A percentile compares a stretch with the other conserved stretches of the same genome.
phyloP scores from a whole-genome alignment of 805 yeast species.

The Schizosaccharomyces japonicus region DNA sequence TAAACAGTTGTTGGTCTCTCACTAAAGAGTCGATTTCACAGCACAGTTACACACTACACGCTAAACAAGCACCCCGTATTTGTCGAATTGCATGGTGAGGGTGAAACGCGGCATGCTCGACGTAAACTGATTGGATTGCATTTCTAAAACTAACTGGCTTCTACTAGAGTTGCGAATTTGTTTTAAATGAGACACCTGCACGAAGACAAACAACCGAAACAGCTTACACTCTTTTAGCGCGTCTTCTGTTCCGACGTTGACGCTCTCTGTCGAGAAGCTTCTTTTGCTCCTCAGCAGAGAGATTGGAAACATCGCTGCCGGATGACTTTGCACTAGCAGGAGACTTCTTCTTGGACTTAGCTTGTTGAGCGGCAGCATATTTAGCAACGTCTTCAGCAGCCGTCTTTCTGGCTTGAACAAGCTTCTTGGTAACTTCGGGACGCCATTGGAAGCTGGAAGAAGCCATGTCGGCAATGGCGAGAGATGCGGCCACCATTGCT shows the following conservation, averaged over 20 bases:
- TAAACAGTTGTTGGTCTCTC: too few species aligned
- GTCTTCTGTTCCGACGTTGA: neutral
- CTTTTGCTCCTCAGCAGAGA: neutral
- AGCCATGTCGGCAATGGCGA: slow-evolving; percentile 35
- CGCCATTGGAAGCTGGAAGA: slow-evolving; percentile 34
- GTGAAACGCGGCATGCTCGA: too few species aligned
- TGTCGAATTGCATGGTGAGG: too few species aligned
- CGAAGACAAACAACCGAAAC: too few species aligned
- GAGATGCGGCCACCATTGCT: slow-evolving; percentile 29
- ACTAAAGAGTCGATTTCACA: too few species aligned
- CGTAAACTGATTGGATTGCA: too few species aligned
- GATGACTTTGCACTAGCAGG: neutral
- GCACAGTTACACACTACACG: too few species aligned
- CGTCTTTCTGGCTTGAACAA: slow-evolving; percentile 50
- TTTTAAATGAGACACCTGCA: too few species aligned
- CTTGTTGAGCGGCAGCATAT: neutral
- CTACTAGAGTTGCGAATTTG: too few species aligned
- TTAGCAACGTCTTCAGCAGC: slow-evolving; percentile 36
- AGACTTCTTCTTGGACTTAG: neutral
- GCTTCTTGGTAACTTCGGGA: slow-evolving; percentile 53
- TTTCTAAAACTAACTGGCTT: too few species aligned
- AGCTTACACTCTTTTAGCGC: neutral
- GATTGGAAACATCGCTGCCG: neutral
- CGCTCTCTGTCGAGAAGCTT: neutral
- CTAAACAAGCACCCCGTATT: too few species aligned